Conservation (phyloP, 768 basidiomycete genomes). For the Termitomyces sp. region DNA sequence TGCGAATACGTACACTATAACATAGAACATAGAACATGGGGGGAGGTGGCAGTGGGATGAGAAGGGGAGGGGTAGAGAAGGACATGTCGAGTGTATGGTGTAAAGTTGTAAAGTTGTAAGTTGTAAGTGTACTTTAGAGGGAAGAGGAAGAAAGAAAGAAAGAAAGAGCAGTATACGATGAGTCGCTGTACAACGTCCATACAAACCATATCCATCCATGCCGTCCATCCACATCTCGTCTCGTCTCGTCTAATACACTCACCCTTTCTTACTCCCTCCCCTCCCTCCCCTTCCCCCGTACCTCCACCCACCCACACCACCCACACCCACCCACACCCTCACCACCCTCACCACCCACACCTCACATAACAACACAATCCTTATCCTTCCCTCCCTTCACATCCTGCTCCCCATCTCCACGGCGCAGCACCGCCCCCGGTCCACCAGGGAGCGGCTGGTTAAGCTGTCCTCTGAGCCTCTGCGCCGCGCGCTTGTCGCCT, state of each 20-base stretch:
- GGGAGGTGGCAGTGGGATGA: too few relatives aligned
- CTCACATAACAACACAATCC: conserved; percentile 86
- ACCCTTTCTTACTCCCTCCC: neutral
- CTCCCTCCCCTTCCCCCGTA: neutral
- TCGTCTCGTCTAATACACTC: neutral
- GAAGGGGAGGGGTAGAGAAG: neutral
- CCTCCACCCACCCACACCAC: too few relatives aligned
- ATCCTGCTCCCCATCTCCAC: conserved; percentile 41
- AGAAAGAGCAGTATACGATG: neutral
- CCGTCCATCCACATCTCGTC: neutral
- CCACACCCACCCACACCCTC: neutral
- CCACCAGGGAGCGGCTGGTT: conserved; percentile 59
- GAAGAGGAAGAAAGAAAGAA: neutral
- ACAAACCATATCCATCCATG: neutral
- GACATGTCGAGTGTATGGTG: neutral
- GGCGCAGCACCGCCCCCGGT: conserved; percentile 59
- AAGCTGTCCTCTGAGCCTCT: conserved; percentile 69
- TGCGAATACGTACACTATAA: conserved; percentile 1
- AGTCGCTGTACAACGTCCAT: neutral
- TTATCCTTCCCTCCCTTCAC: conserved; percentile 63
- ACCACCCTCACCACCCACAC: too few relatives aligned
- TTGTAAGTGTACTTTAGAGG: neutral
- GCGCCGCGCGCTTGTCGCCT: conserved; percentile 91
- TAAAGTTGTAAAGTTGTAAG: neutral
- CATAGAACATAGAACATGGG: neutral